Conservation (phyloP, 2,329 filamentous ascomycete genomes). For the Cladophialophora exuberans region DNA sequence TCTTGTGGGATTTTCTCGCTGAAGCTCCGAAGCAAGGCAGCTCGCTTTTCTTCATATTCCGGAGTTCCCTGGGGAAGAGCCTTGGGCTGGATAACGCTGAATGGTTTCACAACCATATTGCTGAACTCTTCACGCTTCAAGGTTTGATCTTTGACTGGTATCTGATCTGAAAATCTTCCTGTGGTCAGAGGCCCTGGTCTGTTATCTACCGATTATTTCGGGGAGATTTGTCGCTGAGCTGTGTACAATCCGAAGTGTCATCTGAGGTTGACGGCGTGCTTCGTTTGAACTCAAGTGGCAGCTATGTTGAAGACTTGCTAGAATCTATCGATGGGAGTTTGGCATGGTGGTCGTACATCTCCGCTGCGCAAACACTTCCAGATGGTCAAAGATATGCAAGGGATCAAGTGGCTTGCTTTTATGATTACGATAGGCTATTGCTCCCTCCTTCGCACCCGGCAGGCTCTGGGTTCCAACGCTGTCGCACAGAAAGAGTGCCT, state of each 20-base stretch:
- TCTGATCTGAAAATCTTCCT: background rate
- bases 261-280: too few relatives aligned
- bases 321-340: too few relatives aligned
- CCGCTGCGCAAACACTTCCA: conserved; percentile 14
- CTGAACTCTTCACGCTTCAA: background rate
- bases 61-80: conserved; percentile 19
- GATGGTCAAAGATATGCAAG: conserved; percentile 10
- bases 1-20: conserved; percentile 44
- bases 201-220: too few relatives aligned
- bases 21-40: conserved; percentile 16
- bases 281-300: too few relatives aligned
- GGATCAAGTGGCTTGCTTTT: background rate
- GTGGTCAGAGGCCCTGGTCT: too few relatives aligned
- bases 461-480: too few relatives aligned
- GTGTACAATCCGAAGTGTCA: too few relatives aligned
- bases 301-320: too few relatives aligned
- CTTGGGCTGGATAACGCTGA: conserved; percentile 18
- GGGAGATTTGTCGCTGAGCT: too few relatives aligned
- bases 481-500: background rate
- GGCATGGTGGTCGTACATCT: conserved; percentile 8
- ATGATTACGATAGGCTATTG: background rate
- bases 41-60: conserved; percentile 23
- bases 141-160: background rate
- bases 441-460: too few relatives aligned
- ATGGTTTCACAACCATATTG: conserved; percentile 19